Evolutionary conservation across 176 grass and related monocot genomes (phyloP), one percentile per base, ranked within the genome.

Genomic region (Phragmites australis): DNA sequence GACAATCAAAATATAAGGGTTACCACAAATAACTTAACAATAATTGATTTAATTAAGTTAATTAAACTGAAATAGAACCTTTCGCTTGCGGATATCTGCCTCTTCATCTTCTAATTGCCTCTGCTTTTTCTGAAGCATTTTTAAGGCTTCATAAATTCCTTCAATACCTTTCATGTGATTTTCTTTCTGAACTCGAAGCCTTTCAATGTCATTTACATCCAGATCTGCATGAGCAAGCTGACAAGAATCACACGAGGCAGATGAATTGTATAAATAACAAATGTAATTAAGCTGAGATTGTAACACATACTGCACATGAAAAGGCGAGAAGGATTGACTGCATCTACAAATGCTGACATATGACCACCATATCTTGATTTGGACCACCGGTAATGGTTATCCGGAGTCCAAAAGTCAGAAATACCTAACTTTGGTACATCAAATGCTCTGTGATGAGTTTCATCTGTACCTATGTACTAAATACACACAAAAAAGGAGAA

Each of bases 401-500:
- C 78, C 26, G 95, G 94, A 60, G 95, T 97, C 95, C 95, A 97
- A 68, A 97, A 72, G 82, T 94, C 90, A 45, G 32, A 49, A 59
- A 97, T 94, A 40, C 78, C 88, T 66, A 93, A 55, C 29, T 71
- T 73, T 72, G 81, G 68, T 47, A 90, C 86, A 60, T 79, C 73
- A 67, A 86, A 70, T 80, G 90, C 92, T 82, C 70, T 93, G 3
- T 13, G 82, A 70, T 97, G 88, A 59, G 95, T 83, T 60, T 92
- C 86, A 81, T 81, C 51, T 46, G 92, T 90, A 76, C 95, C 95
- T 44, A 97, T 93, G 78, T 97, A 97, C 95, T 97, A 58, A 53
- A 82, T 58, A 59, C 50, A 52, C 22, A 82, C 52, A 79, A 66
- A 75, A 29, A 82, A 32, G 9, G 49, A 39, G 66, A 66, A 56